Evolutionary conservation across 1,139 yeast species (phyloP).

Genomic region (Schizosaccharomyces versatilis): DNA sequence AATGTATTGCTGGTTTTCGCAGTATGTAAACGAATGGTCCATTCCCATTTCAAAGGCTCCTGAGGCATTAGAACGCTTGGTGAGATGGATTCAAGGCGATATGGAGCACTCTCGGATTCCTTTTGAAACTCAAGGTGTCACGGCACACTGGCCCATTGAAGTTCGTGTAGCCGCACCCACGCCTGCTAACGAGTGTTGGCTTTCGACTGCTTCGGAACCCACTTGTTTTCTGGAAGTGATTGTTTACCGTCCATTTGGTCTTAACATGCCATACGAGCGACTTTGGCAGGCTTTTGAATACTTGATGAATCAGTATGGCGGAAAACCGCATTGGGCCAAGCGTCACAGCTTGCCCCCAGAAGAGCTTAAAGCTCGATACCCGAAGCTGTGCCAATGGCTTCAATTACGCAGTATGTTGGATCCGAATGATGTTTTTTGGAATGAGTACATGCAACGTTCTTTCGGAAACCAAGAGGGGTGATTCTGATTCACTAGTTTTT

Average conservation of each 20-base stretch:
- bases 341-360: conserved; percentile 44
- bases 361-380: conserved; percentile 19
- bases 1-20: conserved; percentile 88
- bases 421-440: conserved; percentile 56
- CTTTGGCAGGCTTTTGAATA: conserved; percentile 78
- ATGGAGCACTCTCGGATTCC: conserved; percentile 36
- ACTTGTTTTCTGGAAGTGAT: conserved; percentile 82
- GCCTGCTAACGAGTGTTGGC: conserved; percentile 30
- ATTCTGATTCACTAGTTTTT: too few relatives aligned
- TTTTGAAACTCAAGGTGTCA: conserved; percentile 37
- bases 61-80: conserved; percentile 17
- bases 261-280: conserved; percentile 46
- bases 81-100: not conserved
- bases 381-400: conserved; percentile 27
- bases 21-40: conserved; percentile 92
- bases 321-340: conserved; percentile 99
- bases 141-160: conserved; percentile 87
- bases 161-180: conserved; percentile 40
- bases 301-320: conserved; percentile 53
- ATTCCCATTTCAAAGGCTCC: conserved; percentile 64
- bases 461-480: not conserved
- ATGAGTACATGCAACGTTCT: conserved; percentile 8
- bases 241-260: conserved; percentile 76
- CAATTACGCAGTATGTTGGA: conserved; percentile 48
- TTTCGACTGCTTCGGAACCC: conserved; percentile 19